Evolutionary conservation across 805 yeast species (phyloP).

Genomic region (Torulaspora quercuum): DNA sequence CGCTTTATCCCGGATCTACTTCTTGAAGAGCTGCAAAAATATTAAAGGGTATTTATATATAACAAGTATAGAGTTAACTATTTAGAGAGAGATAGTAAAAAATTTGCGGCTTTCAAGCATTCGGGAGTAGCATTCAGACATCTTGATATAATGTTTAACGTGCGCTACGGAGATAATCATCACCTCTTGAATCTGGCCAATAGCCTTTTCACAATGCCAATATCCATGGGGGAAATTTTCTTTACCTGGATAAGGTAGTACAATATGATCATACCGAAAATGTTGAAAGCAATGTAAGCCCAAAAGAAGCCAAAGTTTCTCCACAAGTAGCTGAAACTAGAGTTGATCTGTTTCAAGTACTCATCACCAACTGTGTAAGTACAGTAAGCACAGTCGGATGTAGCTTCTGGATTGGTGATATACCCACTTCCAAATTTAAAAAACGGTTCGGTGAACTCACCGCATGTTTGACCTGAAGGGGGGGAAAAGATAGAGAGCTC

Average conservation of each 20-base stretch:
- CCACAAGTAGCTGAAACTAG: conserved; percentile 53
- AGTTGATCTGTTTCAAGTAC: conserved; percentile 43
- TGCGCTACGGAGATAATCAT: no score
- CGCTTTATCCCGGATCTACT: no score
- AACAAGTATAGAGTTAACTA: no score
- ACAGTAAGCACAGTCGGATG: conserved; percentile 50
- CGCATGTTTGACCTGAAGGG: conserved; percentile 63
- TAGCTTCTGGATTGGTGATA: conserved; percentile 49
- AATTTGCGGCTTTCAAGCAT: no score
- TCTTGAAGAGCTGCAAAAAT: no score
- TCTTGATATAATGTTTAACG: no score
- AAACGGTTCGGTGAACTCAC: conserved; percentile 47
- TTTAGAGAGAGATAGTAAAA: no score
- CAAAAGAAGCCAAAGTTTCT: conserved; percentile 62
- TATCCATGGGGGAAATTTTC: no score
- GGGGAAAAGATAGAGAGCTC: conserved; percentile 54
- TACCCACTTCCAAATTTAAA: conserved; percentile 51
- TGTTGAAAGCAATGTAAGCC: conserved; percentile 54
- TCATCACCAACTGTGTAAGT: conserved; percentile 46
- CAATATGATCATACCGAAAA: conserved; percentile 40
- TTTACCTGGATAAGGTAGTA: conserved; percentile 31
- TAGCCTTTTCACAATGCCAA: no score
- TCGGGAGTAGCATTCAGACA: no score
- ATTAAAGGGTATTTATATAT: no score
- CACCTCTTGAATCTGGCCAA: no score